Evolutionary conservation across 164 flowering plant species (phyloP).

Genomic region (Paratinospora sagittata): DNA sequence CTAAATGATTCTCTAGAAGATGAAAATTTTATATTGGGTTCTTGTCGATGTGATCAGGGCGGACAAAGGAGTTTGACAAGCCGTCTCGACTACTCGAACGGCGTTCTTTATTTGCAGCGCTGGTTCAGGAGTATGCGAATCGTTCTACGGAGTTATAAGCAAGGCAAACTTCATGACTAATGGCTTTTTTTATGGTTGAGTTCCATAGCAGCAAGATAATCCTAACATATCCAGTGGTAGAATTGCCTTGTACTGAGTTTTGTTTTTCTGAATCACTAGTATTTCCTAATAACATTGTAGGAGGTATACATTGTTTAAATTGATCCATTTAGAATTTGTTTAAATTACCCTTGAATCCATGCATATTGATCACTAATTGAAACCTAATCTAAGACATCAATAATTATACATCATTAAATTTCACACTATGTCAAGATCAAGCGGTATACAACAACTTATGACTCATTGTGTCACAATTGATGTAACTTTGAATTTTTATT

Average conservation of each 20-base stretch:
- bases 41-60: constrained; percentile 37
- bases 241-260: neutral
- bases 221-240: neutral
- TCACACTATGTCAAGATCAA: too few species aligned
- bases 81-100: constrained; percentile 69
- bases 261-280: neutral
- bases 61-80: constrained; percentile 64
- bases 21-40: neutral
- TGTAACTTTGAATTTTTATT: too few species aligned
- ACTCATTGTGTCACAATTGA: too few species aligned
- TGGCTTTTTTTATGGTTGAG: too few species aligned
- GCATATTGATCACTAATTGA: too few species aligned
- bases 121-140: constrained; percentile 88
- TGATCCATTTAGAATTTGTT: too few species aligned
- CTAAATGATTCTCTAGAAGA: neutral
- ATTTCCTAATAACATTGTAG: neutral
- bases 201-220: too few species aligned
- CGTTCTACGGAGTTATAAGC: constrained; percentile 56
- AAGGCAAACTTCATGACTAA: neutral
- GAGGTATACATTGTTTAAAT: too few species aligned
- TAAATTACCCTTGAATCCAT: too few species aligned
- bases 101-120: constrained; percentile 68
- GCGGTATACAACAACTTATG: too few species aligned
- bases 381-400: too few species aligned
- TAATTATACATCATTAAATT: too few species aligned